These are phyloP conservation scores for Phytophthora colocasiae DNA, from an alignment of 352 stramenopile species.

Conservation along the genomic window DNA sequence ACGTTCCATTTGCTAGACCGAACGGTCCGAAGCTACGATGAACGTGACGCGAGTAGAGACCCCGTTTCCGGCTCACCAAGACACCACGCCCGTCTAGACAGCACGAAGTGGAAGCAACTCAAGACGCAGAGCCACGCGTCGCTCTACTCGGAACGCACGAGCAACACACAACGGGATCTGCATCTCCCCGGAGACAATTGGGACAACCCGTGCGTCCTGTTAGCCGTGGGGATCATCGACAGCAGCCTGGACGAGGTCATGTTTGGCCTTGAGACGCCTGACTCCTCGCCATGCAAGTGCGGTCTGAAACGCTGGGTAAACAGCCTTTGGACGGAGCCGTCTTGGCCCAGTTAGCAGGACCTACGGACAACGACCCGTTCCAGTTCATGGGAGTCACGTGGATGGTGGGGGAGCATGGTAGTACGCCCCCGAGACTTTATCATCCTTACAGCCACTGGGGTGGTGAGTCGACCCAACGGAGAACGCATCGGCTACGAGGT, in stretches of 20 bases:
- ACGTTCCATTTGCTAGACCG: slow-evolving; percentile 26
- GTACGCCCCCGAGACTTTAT: slow-evolving; percentile 35
- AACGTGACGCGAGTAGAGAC: slow-evolving; percentile 7
- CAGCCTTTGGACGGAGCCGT: slow-evolving; percentile 7
- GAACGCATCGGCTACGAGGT: slow-evolving; percentile 46
- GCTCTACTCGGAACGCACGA: slow-evolving; percentile 18
- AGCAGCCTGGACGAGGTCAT: slow-evolving; percentile 20
- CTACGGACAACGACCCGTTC: slow-evolving; percentile 33
- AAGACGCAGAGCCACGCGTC: slow-evolving; percentile 23
- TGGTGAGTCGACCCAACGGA: slow-evolving; percentile 25
- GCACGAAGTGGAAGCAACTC: slow-evolving; percentile 20
- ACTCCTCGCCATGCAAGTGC: slow-evolving; percentile 23
- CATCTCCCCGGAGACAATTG: slow-evolving; percentile 11
- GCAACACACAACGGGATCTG: neutral
- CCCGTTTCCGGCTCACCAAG: neutral
- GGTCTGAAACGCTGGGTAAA: slow-evolving; percentile 4
- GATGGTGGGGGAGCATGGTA: slow-evolving; percentile 20
- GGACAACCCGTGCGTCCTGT: slow-evolving; percentile 17
- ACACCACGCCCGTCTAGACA: slow-evolving; percentile 12
- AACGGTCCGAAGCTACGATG: slow-evolving; percentile 23
- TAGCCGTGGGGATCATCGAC: slow-evolving; percentile 16
- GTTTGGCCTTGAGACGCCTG: slow-evolving; percentile 15
- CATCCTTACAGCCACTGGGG: slow-evolving; percentile 30
- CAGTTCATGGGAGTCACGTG: slow-evolving; percentile 38
- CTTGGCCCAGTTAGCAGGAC: slow-evolving; percentile 33